Percentiles rank a stretch among this genome's conserved stretches.
These are phyloP conservation scores for Phialophora chinensis DNA, from an alignment of 2,329 filamentous ascomycete species.

Conservation along the genomic window DNA sequence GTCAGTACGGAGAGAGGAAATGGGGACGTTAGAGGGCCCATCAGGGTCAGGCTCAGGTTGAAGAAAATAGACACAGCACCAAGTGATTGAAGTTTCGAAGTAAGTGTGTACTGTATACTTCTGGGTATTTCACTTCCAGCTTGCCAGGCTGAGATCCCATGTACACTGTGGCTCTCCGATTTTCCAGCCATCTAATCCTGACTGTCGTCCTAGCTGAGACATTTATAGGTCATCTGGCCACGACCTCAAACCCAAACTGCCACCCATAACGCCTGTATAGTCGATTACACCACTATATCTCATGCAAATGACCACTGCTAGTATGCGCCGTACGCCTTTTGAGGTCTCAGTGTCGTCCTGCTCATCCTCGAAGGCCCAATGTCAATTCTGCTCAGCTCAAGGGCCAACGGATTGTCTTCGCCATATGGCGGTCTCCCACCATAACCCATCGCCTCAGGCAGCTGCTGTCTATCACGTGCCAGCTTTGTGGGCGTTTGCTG, in stretches of 20 bases:
- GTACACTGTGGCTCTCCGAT: background rate
- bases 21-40: conserved; percentile 54
- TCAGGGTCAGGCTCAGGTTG: conserved; percentile 42
- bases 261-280: background rate
- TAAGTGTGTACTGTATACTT: background rate
- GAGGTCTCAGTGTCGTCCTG: conserved; percentile 28
- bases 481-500: conserved; percentile 37
- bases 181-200: background rate
- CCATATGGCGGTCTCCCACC: conserved; percentile 14
- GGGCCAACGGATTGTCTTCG: conserved; percentile 57
- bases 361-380: conserved; percentile 47
- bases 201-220: background rate
- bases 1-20: conserved; percentile 38
- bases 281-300: background rate
- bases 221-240: background rate
- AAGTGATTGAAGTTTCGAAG: background rate
- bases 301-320: conserved; percentile 13
- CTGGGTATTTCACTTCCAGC: background rate
- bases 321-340: conserved; percentile 33
- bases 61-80: background rate
- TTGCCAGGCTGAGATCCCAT: background rate
- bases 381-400: conserved; percentile 62
- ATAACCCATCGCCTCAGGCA: conserved; percentile 2
- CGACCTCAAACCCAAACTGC: background rate
- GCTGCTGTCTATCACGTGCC: conserved; percentile 11